Percentiles rank a stretch among this genome's conserved stretches.
Conservation (phyloP, 805 yeast genomes). For the Yarrowia sp. region DNA sequence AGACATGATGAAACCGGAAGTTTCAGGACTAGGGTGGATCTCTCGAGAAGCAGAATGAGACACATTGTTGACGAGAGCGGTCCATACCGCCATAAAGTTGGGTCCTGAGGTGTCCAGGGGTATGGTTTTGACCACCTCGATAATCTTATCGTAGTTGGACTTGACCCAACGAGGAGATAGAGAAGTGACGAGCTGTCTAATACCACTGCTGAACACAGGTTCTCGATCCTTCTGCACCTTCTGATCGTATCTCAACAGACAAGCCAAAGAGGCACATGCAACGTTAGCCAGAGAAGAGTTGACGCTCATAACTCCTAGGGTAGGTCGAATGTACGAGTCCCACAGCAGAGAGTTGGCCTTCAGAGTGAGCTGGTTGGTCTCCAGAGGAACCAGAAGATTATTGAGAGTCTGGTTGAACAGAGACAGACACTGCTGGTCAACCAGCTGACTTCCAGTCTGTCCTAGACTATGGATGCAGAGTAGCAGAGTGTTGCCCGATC, state of each 20-base stretch:
- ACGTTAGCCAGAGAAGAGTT: conserved; percentile 18
- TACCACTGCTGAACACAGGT: conserved; percentile 17
- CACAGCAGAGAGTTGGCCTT: conserved; percentile 32
- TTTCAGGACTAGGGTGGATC: conserved; percentile 18
- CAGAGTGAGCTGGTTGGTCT: conserved; percentile 26
- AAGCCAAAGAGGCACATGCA: conserved; percentile 20
- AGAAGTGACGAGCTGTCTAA: conserved; percentile 3
- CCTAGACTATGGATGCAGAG: conserved; percentile 17
- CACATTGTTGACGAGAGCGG: conserved; percentile 12
- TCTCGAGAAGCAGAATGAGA: conserved; percentile 14
- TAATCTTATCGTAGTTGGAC: conserved; percentile 19
- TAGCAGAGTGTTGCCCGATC: conserved; percentile 20
- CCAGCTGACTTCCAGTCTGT: background rate
- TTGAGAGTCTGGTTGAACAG: conserved; percentile 33
- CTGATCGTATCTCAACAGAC: conserved; percentile 5
- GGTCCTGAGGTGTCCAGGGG: conserved; percentile 10
- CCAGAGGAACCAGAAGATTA: conserved; percentile 7
- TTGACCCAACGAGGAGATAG: conserved; percentile 28
- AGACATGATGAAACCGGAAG: conserved; percentile 9
- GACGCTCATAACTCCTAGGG: conserved; percentile 13
- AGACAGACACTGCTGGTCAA: conserved; percentile 27
- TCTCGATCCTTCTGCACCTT: conserved; percentile 20
- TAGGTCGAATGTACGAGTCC: conserved; percentile 34
- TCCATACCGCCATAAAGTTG: conserved; percentile 14
- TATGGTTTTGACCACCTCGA: conserved; percentile 6